Percentiles rank a stretch among this genome's conserved stretches.
phyloP scores from a whole-genome alignment of 176 grass and related monocot species.

The Bromus sterilis region DNA sequence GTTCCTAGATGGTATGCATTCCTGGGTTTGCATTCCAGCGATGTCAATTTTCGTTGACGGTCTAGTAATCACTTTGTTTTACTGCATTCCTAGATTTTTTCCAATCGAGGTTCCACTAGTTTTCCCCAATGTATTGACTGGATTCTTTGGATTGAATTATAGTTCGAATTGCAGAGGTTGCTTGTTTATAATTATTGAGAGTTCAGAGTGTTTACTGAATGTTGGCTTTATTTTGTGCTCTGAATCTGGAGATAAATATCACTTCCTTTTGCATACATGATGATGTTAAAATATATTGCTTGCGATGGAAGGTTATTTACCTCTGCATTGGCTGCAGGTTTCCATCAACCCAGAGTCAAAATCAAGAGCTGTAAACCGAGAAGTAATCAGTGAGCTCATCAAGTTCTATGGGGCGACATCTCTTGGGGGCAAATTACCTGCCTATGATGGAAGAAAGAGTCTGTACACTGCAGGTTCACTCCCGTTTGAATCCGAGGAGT shows the following conservation, averaged over 20 bases:
- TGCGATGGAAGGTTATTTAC: not conserved
- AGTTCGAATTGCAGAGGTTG: not conserved
- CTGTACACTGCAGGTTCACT: constrained; percentile 78
- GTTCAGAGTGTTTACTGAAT: not conserved
- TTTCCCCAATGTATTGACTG: not conserved
- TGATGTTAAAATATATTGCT: not conserved
- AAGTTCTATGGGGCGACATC: constrained; percentile 39
- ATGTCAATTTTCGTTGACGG: no score
- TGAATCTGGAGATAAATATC: not conserved
- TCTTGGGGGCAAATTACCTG: constrained; percentile 55
- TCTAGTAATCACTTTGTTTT: no score
- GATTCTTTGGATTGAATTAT: not conserved
- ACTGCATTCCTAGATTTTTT: no score
- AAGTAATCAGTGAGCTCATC: constrained; percentile 55
- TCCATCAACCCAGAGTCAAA: constrained; percentile 68
- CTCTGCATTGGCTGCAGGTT: constrained; percentile 25
- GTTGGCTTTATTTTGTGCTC: not conserved
- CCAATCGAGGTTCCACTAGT: no score
- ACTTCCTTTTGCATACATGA: not conserved
- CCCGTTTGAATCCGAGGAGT: constrained; percentile 68
- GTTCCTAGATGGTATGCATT: not conserved
- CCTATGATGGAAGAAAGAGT: constrained; percentile 83
- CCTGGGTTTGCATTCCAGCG: not conserved
- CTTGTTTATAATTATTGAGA: not conserved
- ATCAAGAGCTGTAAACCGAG: constrained; percentile 59